A percentile compares a stretch with the other conserved stretches of the same genome.
These are phyloP conservation scores for Hyphopichia fennica DNA, from an alignment of 1,139 yeast genomes.

Conservation along the genomic window DNA sequence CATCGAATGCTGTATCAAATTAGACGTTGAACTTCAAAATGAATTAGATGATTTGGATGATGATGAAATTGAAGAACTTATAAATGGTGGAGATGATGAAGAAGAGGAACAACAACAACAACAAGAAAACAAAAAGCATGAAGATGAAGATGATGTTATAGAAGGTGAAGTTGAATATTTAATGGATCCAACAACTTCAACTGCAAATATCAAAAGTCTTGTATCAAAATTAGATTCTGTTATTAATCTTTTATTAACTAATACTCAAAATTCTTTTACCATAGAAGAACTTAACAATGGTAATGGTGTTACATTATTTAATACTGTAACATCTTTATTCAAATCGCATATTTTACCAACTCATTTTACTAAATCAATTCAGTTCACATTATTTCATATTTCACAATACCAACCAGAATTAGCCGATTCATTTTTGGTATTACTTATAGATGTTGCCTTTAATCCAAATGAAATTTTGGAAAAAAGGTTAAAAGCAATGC, in stretches of 20 bases:
- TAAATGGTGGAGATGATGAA: conserved; percentile 51
- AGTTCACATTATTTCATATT: conserved; percentile 76
- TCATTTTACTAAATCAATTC: conserved; percentile 87
- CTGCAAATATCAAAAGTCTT: conserved; percentile 54
- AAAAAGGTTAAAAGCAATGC: conserved; percentile 83
- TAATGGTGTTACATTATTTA: conserved; percentile 71
- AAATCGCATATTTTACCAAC: conserved; percentile 85
- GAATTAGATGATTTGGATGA: conserved; percentile 80
- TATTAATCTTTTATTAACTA: conserved; percentile 53
- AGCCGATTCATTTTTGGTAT: conserved; percentile 80
- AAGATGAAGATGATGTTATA: conserved; percentile 23
- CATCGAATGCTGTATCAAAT: conserved; percentile 75
- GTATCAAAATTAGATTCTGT: conserved; percentile 71
- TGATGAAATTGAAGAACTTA: conserved; percentile 68
- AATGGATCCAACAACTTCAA: conserved; percentile 40
- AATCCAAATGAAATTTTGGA: conserved; percentile 65
- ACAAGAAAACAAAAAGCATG: conserved; percentile 24
- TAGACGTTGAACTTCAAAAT: conserved; percentile 93
- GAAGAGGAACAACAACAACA: conserved; percentile 27
- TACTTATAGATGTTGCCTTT: conserved; percentile 81
- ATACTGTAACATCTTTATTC: conserved; percentile 74
- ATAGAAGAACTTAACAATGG: conserved; percentile 55
- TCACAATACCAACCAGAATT: conserved; percentile 82
- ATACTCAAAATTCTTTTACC: conserved; percentile 52
- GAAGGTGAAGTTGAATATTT: conserved; percentile 45